phyloP scores from a whole-genome alignment of 2,329 filamentous ascomycete genomes.

The Endoconidiophora laricicola region DNA sequence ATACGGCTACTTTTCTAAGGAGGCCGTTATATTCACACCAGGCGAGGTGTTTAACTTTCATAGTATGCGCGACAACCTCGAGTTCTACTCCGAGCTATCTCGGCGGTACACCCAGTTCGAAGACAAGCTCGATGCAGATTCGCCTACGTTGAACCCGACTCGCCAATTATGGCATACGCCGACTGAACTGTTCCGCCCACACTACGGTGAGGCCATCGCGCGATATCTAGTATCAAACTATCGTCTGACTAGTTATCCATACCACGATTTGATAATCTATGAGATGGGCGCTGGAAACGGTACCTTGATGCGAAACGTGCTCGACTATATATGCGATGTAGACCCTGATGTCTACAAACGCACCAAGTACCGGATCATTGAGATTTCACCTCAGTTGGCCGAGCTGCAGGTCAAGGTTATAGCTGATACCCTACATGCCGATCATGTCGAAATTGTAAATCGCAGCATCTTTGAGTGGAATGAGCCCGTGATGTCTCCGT shows the following conservation, averaged over 20 bases:
- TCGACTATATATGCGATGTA: constrained; percentile 83
- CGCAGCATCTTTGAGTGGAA: constrained; percentile 90
- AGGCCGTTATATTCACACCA: constrained; percentile 88
- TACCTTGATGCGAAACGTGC: constrained; percentile 93
- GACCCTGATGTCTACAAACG: constrained; percentile 87
- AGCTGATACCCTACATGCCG: constrained; percentile 50
- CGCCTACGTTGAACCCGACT: constrained; percentile 48
- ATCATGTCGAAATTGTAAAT: constrained; percentile 89
- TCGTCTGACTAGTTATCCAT: constrained; percentile 82
- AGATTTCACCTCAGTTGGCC: constrained; percentile 75
- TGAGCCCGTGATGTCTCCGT: constrained; percentile 72
- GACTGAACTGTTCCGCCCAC: constrained; percentile 88
- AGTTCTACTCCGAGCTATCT: constrained; percentile 64
- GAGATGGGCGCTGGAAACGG: constrained; percentile 97
- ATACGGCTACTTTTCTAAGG: constrained; percentile 93
- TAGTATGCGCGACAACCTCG: constrained; percentile 61
- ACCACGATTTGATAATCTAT: constrained; percentile 94
- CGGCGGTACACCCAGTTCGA: constrained; percentile 80
- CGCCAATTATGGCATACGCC: constrained; percentile 97
- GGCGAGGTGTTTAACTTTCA: constrained; percentile 85
- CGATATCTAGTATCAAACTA: constrained; percentile 93
- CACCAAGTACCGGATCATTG: constrained; percentile 88
- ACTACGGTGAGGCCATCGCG: constrained; percentile 95
- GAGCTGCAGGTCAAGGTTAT: constrained; percentile 59
- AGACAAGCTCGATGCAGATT: constrained; percentile 59